Evolutionary conservation across 2,329 filamentous ascomycete genomes (phyloP).

Genomic region (Ophiostoma ulmi): DNA sequence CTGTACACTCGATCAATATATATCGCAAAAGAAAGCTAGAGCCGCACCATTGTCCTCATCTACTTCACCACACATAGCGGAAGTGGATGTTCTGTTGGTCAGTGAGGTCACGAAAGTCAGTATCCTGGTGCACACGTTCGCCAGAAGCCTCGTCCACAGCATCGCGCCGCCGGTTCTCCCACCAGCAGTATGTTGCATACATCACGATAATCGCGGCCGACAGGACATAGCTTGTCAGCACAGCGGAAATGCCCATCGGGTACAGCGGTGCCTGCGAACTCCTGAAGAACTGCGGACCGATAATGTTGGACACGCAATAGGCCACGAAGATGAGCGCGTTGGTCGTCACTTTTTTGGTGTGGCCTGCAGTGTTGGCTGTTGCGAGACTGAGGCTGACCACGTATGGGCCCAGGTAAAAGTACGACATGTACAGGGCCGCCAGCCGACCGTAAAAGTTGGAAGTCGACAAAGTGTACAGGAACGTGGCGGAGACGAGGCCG

Average conservation of each 20-base stretch:
- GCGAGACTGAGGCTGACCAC: slow-evolving; percentile 45
- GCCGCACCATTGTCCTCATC: background rate
- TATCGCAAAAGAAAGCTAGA: background rate
- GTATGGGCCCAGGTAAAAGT: slow-evolving; percentile 27
- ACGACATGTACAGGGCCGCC: slow-evolving; percentile 23
- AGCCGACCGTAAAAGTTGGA: slow-evolving; percentile 24
- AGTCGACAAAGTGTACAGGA: slow-evolving; percentile 27
- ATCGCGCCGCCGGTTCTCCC: slow-evolving; percentile 51
- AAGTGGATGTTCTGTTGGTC: slow-evolving; percentile 29
- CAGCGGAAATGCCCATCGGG: slow-evolving; percentile 58
- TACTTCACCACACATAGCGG: slow-evolving; percentile 26
- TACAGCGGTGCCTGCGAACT: slow-evolving; percentile 55
- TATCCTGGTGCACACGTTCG: background rate
- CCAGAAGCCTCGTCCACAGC: background rate
- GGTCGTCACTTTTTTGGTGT: slow-evolving; percentile 54
- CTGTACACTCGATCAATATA: background rate
- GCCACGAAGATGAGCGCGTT: slow-evolving; percentile 49
- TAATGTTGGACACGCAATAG: slow-evolving; percentile 51
- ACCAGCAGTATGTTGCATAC: slow-evolving; percentile 42
- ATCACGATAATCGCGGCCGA: slow-evolving; percentile 45
- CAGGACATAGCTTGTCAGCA: slow-evolving; percentile 32
- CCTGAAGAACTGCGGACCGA: slow-evolving; percentile 54
- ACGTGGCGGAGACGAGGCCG: slow-evolving; percentile 25
- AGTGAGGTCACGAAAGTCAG: slow-evolving; percentile 30
- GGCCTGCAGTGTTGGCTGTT: slow-evolving; percentile 45